Conservation (phyloP, 2,329 filamentous ascomycete genomes). For the Penicillium paneum region DNA sequence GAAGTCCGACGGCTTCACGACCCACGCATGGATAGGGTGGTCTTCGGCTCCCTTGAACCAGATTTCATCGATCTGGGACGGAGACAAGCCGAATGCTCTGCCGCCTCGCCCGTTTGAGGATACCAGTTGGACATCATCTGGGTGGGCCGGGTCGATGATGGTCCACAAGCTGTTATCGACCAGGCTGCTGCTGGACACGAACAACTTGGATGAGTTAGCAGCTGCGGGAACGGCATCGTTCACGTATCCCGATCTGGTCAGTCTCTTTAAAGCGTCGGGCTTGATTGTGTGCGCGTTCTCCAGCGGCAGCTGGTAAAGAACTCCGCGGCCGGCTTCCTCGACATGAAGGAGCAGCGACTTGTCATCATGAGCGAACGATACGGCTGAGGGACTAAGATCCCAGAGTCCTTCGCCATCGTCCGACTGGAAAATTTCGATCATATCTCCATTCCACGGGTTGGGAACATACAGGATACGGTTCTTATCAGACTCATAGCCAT, state of each 20-base stretch:
- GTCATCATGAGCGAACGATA: slow-evolving; percentile 44
- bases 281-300: slow-evolving; percentile 29
- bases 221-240: slow-evolving; percentile 38
- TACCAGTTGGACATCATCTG: slow-evolving; percentile 30
- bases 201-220: slow-evolving; percentile 35
- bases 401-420: slow-evolving; percentile 40
- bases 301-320: slow-evolving; percentile 42
- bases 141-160: slow-evolving; percentile 37
- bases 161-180: slow-evolving; percentile 47
- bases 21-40: slow-evolving; percentile 45
- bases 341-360: slow-evolving; percentile 41
- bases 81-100: slow-evolving; percentile 41
- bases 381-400: slow-evolving; percentile 41
- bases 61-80: slow-evolving; percentile 43
- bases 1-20: slow-evolving; percentile 49
- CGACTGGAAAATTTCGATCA: slow-evolving; percentile 40
- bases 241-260: slow-evolving; percentile 43
- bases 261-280: slow-evolving; percentile 33
- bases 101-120: slow-evolving; percentile 40
- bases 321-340: slow-evolving; percentile 43
- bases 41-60: slow-evolving; percentile 48
- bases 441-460: slow-evolving; percentile 41
- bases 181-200: slow-evolving; percentile 44
- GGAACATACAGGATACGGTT: slow-evolving; percentile 45
- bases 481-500: slow-evolving; percentile 49